Percentiles rank a stretch among this genome's conserved stretches.
phyloP scores from a whole-genome alignment of 352 stramenopile species.

The Pseudoperonospora humuli region DNA sequence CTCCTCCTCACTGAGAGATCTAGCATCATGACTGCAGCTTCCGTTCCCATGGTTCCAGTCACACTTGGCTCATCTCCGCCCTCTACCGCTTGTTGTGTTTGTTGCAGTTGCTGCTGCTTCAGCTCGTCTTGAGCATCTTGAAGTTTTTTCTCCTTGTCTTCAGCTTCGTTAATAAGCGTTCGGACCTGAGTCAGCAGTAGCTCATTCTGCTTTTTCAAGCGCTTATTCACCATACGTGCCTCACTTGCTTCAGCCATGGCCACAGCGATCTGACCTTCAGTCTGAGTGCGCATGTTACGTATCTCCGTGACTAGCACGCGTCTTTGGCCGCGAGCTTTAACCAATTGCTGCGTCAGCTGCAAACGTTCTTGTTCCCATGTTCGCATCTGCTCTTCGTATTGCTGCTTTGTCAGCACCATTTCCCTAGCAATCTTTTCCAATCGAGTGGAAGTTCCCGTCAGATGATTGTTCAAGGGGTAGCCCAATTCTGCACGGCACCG shows the following conservation, averaged over 20 bases:
- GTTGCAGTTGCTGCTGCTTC: slow-evolving; percentile 8
- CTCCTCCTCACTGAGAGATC: slow-evolving; percentile 9
- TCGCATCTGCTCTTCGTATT: slow-evolving; percentile 63
- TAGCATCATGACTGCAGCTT: slow-evolving; percentile 10
- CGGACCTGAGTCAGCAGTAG: slow-evolving; percentile 72
- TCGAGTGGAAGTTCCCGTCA: slow-evolving; percentile 62
- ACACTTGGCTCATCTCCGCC: background rate
- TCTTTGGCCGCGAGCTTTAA: slow-evolving; percentile 75
- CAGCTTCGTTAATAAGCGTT: slow-evolving; percentile 56
- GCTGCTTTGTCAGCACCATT: slow-evolving; percentile 56
- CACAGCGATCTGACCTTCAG: slow-evolving; percentile 65
- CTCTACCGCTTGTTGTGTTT: background rate
- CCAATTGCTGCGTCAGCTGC: slow-evolving; percentile 56
- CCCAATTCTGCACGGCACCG: slow-evolving; percentile 66
- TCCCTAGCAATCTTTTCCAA: slow-evolving; percentile 72
- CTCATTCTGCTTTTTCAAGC: slow-evolving; percentile 80
- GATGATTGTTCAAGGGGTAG: slow-evolving; percentile 67
- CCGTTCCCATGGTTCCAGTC: background rate
- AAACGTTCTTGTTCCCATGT: slow-evolving; percentile 39
- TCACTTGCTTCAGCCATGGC: slow-evolving; percentile 78
- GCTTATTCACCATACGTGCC: slow-evolving; percentile 80
- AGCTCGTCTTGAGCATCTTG: slow-evolving; percentile 17
- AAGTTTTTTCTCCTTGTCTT: slow-evolving; percentile 37
- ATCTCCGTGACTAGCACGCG: slow-evolving; percentile 71
- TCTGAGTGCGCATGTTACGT: slow-evolving; percentile 70